Conservation (phyloP, 305 asterid genomes). For the Fraxinus sp. region DNA sequence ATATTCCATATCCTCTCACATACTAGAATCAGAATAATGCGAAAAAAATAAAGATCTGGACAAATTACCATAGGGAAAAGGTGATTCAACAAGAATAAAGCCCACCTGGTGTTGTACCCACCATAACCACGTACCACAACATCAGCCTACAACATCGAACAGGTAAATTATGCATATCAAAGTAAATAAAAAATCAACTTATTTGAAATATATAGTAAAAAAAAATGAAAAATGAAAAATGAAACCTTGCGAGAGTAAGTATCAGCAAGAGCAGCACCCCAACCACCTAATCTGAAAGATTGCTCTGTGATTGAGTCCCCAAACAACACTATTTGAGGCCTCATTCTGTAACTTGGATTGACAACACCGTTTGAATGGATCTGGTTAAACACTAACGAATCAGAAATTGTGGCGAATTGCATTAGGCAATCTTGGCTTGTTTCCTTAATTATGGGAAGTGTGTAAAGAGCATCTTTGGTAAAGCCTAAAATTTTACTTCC, state of each 20-base stretch:
- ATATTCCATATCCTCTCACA: neutral
- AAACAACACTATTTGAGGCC: slow-evolving; percentile 71
- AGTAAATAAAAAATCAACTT: too few species aligned
- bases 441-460: neutral
- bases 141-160: slow-evolving; percentile 51
- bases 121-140: slow-evolving; percentile 78
- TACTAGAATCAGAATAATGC: neutral
- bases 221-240: neutral
- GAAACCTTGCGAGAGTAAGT: slow-evolving; percentile 71
- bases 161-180: neutral
- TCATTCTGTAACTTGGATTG: slow-evolving; percentile 37
- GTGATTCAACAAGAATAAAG: slow-evolving; percentile 78
- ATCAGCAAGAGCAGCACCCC: slow-evolving; percentile 88
- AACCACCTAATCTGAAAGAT: slow-evolving; percentile 74
- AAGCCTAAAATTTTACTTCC: neutral
- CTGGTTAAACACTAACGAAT: neutral
- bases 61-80: slow-evolving; percentile 64
- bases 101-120: slow-evolving; percentile 93
- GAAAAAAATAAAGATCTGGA: neutral
- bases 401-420: neutral
- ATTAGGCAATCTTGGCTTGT: neutral
- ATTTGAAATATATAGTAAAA: neutral
- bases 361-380: neutral
- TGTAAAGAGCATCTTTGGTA: neutral
- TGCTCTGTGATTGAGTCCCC: slow-evolving; percentile 85